A percentile compares a stretch with the other conserved stretches of the same genome.
phyloP scores from a whole-genome alignment of 1,139 yeast genomes.

The Sugiyamaella novakii region DNA sequence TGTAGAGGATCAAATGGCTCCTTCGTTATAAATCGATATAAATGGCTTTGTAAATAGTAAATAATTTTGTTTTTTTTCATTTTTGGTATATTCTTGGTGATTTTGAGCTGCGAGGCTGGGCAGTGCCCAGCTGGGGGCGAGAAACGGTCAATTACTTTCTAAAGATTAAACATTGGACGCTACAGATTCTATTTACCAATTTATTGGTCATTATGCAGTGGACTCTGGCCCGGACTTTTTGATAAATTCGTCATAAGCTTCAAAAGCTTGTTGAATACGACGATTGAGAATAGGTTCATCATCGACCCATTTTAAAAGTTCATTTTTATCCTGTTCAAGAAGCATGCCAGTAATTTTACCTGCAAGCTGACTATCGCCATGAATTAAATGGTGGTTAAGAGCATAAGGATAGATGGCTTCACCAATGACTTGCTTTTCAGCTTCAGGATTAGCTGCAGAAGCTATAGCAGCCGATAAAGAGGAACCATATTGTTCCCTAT shows the following conservation, averaged over 20 bases:
- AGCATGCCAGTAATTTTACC: constrained; percentile 96
- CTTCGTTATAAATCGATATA: constrained; percentile 27
- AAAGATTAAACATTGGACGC: constrained; percentile 9
- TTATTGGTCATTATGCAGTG: constrained; percentile 1
- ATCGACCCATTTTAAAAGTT: constrained; percentile 80
- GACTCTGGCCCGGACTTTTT: constrained; percentile 5
- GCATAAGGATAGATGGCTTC: constrained; percentile 91
- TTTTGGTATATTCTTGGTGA: too few species aligned
- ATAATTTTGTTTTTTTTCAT: too few species aligned
- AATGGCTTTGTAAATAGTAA: constrained; percentile 9
- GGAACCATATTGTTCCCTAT: constrained; percentile 35
- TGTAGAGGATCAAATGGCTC: constrained; percentile 29
- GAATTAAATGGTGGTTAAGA: constrained; percentile 71
- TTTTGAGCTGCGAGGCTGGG: constrained; percentile 4
- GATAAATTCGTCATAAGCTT: constrained; percentile 73
- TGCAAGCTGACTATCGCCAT: constrained; percentile 83
- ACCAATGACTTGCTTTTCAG: constrained; percentile 89
- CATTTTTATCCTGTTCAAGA: constrained; percentile 84
- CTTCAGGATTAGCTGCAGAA: constrained; percentile 52
- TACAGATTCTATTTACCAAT: not conserved
- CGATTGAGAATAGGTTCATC: constrained; percentile 73
- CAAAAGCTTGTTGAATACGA: constrained; percentile 87
- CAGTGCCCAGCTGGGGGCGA: constrained; percentile 8
- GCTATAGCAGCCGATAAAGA: constrained; percentile 40
- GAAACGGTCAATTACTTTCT: not conserved